Conservation (phyloP, 768 basidiomycete genomes). For the Boletus sp. region DNA sequence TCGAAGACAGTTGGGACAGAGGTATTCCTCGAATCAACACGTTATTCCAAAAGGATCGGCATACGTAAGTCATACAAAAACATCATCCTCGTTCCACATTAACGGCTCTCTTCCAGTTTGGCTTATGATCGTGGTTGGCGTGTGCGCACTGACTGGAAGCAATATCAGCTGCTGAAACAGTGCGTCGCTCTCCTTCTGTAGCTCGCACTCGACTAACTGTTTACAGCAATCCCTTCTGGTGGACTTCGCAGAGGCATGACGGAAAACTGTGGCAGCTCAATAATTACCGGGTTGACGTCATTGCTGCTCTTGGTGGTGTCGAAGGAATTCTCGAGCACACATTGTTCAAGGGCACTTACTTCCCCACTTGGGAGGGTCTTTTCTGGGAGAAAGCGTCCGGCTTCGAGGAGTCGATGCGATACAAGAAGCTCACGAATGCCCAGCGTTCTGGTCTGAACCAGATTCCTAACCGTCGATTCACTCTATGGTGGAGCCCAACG, state of each 20-base stretch:
- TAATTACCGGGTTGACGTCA: constrained; percentile 98
- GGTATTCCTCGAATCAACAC: constrained; percentile 99
- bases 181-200: constrained; percentile 35
- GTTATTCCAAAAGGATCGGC: constrained; percentile 97
- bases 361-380: constrained; percentile 97
- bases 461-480: constrained; percentile 98
- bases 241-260: constrained; percentile 97
- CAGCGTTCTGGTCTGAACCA: constrained; percentile 97
- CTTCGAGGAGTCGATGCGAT: constrained; percentile 95
- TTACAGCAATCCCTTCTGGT: constrained; percentile 93
- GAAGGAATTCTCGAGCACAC: constrained; percentile 97
- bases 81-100: neutral
- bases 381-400: constrained; percentile 99
- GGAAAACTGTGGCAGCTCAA: constrained; percentile 97
- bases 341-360: constrained; percentile 95
- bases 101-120: constrained; percentile 43
- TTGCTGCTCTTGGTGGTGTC: constrained; percentile 95
- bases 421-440: constrained; percentile 96
- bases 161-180: constrained; percentile 93
- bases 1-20: constrained; percentile 98
- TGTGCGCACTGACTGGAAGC: constrained; percentile 96
- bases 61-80: constrained; percentile 55
- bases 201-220: constrained; percentile 9
- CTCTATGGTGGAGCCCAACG: constrained; percentile 98
- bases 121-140: constrained; percentile 99